Evolutionary conservation across 345 rosid genomes (phyloP).

Genomic region (Salix arbutifolia): DNA sequence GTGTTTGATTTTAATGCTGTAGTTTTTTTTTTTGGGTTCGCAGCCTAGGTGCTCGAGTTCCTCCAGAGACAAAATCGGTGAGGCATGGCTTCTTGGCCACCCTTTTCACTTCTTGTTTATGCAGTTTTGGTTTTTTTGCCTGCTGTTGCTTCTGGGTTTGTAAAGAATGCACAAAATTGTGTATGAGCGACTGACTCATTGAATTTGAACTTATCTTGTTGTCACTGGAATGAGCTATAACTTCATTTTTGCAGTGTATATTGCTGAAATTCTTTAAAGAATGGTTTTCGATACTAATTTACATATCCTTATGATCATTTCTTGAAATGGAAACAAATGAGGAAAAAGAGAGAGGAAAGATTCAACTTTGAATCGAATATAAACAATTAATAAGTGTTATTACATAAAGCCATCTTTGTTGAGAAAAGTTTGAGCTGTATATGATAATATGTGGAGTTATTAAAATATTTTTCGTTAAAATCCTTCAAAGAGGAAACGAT

Average conservation of each 20-base stretch:
- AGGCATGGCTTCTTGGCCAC: conserved; percentile 12
- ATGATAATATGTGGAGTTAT: too few species aligned
- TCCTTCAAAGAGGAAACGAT: background rate
- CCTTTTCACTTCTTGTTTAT: background rate
- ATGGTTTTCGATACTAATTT: background rate
- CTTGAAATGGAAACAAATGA: background rate
- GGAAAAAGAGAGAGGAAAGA: background rate
- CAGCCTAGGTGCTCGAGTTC: conserved; percentile 75
- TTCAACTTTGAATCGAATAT: too few species aligned
- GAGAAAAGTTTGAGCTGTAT: background rate
- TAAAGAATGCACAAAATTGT: background rate
- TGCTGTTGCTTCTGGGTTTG: background rate
- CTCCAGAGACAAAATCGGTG: conserved; percentile 45
- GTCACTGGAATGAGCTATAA: background rate
- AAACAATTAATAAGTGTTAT: background rate
- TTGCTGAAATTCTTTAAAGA: background rate
- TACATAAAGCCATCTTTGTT: background rate
- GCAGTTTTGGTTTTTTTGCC: background rate
- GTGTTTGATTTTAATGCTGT: background rate
- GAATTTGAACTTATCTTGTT: background rate
- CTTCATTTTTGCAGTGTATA: background rate
- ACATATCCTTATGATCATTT: background rate
- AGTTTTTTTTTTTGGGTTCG: conserved; percentile 10
- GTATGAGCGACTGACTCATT: background rate
- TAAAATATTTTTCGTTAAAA: too few species aligned